phyloP scores from a whole-genome alignment of 2,329 filamentous ascomycete species.

The Penicillium corylophilum region DNA sequence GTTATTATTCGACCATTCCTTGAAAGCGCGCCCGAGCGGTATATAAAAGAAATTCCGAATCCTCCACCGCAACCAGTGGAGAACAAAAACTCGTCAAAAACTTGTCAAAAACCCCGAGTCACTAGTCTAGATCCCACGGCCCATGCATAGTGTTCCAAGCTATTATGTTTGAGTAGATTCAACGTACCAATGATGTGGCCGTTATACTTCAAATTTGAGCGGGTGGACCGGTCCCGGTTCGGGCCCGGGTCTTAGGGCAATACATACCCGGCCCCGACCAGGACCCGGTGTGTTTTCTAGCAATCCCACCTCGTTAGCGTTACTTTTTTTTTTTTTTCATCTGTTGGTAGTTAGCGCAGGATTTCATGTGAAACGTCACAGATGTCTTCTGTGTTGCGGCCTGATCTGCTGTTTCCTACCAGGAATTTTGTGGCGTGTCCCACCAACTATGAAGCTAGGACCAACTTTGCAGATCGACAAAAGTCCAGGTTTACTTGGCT shows the following conservation, averaged over 20 bases:
- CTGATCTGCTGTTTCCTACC: not conserved
- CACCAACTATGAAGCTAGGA: slow-evolving; percentile 2
- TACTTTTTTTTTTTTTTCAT: not conserved
- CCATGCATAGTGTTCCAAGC: slow-evolving; percentile 15
- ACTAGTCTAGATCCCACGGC: slow-evolving; percentile 14
- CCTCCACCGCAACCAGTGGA: slow-evolving; percentile 5
- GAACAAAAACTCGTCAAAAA: slow-evolving; percentile 6
- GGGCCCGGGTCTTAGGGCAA: slow-evolving; percentile 15
- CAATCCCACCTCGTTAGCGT: slow-evolving; percentile 2
- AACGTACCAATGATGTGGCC: slow-evolving; percentile 17
- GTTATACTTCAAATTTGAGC: slow-evolving; percentile 16
- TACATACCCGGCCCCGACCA: slow-evolving; percentile 22
- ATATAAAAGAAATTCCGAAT: slow-evolving; percentile 13
- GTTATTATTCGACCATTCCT: not conserved
- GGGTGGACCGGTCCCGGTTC: slow-evolving; percentile 22
- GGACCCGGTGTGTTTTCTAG: slow-evolving; percentile 13
- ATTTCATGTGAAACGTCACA: slow-evolving; percentile 12
- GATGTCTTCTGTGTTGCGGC: slow-evolving; percentile 9
- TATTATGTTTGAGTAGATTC: slow-evolving; percentile 13
- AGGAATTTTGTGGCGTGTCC: not conserved
- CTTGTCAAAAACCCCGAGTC: no score
- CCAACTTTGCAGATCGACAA: slow-evolving; percentile 1
- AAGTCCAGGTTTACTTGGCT: not conserved
- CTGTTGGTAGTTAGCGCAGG: not conserved
- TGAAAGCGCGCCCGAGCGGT: not conserved